phyloP scores from a whole-genome alignment of 768 basidiomycete genomes.

The Termitomyces sp. region DNA sequence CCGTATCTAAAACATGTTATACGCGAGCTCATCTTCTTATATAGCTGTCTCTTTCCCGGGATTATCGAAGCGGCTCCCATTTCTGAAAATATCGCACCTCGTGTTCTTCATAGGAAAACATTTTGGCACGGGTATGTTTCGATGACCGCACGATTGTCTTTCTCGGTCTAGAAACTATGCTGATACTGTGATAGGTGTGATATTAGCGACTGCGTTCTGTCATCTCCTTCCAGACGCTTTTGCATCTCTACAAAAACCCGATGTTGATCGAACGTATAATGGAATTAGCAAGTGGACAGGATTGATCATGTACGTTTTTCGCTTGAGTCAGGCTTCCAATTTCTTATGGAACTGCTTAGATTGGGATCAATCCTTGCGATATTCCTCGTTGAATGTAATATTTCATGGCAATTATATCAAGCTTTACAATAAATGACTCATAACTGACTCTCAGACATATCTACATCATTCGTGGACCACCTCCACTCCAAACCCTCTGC shows the following conservation, averaged over 20 bases:
- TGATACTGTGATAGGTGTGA: constrained; percentile 53
- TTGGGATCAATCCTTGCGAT: constrained; percentile 64
- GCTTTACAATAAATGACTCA: constrained; percentile 1
- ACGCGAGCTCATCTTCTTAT: neutral
- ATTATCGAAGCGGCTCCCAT: constrained; percentile 50
- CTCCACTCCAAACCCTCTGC: constrained; percentile 63
- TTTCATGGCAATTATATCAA: constrained; percentile 1
- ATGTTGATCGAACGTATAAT: constrained; percentile 43
- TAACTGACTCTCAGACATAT: constrained; percentile 47
- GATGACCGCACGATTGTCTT: neutral
- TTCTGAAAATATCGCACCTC: constrained; percentile 60
- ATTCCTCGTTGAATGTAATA: constrained; percentile 79
- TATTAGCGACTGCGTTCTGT: constrained; percentile 79
- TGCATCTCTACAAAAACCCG: constrained; percentile 46
- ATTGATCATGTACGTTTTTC: constrained; percentile 63
- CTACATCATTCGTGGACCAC: constrained; percentile 71
- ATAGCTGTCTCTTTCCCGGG: constrained; percentile 73
- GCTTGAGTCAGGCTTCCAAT: neutral
- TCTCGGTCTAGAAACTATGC: neutral
- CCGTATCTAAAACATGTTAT: neutral
- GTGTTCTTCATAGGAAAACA: constrained; percentile 86
- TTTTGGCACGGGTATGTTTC: constrained; percentile 66
- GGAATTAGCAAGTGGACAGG: constrained; percentile 59
- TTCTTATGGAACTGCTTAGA: constrained; percentile 29
- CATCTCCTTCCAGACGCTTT: constrained; percentile 81